Percentiles rank a stretch among this genome's conserved stretches.
phyloP scores from a whole-genome alignment of 306 rosid genomes.

The Inga leiocalycina region DNA sequence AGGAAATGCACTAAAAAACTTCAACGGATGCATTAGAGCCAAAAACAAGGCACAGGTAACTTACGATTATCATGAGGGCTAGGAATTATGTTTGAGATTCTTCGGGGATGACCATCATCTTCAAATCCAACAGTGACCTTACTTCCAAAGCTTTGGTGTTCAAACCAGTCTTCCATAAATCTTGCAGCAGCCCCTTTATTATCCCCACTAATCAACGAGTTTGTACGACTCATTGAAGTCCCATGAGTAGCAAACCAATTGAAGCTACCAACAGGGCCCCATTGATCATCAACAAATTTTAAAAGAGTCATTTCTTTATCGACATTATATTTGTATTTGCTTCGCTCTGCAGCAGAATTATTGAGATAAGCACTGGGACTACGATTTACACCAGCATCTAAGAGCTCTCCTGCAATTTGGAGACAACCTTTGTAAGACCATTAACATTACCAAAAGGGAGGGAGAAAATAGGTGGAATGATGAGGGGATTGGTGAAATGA shows the following conservation, averaged over 20 bases:
- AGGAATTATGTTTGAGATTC: constrained; percentile 53
- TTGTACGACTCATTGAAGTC: constrained; percentile 95
- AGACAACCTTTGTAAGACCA: constrained; percentile 25
- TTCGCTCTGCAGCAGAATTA: constrained; percentile 77
- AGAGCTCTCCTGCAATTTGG: constrained; percentile 71
- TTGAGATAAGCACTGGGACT: constrained; percentile 95
- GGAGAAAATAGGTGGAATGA: not conserved
- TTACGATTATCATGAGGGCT: constrained; percentile 45
- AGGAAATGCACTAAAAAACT: constrained; percentile 8
- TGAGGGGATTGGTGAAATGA: not conserved
- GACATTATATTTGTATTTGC: constrained; percentile 68
- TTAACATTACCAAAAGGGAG: constrained; percentile 6
- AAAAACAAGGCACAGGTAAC: constrained; percentile 31
- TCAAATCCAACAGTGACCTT: constrained; percentile 31
- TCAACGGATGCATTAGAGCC: constrained; percentile 22
- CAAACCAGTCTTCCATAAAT: constrained; percentile 98
- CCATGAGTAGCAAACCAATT: constrained; percentile 98
- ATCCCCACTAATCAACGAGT: constrained; percentile 85
- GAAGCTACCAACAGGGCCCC: constrained; percentile 92
- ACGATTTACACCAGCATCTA: constrained; percentile 87
- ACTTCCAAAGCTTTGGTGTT: constrained; percentile 36
- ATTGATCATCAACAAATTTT: constrained; percentile 77
- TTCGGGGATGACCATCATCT: constrained; percentile 38
- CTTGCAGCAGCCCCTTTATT: constrained; percentile 95
- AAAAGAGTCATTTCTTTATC: constrained; percentile 92